Percentiles rank a stretch among this genome's conserved stretches.
Evolutionary conservation across 169 alveolate genomes (phyloP).

Genomic region (Eimeria sp.): DNA sequence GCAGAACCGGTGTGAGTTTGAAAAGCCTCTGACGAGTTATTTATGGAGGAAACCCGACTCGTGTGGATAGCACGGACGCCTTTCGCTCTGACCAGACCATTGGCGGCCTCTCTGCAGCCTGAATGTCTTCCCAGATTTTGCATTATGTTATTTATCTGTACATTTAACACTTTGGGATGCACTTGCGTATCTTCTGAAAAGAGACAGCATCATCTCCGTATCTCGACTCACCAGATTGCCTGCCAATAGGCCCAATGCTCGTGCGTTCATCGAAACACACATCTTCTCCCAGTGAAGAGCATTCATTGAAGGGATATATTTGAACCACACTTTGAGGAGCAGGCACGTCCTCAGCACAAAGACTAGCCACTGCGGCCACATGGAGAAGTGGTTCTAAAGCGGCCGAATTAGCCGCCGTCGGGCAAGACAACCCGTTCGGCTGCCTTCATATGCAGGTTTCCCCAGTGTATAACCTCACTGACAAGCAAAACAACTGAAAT

Average conservation of each 20-base stretch:
- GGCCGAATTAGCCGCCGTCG: background rate
- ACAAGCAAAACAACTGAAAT: too few species aligned
- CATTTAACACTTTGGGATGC: background rate
- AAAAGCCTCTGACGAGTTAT: background rate
- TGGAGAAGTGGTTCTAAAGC: too few species aligned
- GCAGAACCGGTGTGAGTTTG: background rate
- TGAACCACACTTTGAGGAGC: background rate
- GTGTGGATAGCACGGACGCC: background rate
- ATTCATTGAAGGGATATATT: background rate
- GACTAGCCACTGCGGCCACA: background rate
- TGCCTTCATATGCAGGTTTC: background rate
- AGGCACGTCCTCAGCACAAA: background rate
- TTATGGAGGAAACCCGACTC: background rate
- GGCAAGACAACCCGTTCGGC: background rate
- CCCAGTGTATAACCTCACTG: background rate
- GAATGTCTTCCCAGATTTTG: background rate
- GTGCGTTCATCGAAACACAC: background rate
- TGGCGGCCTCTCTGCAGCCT: background rate
- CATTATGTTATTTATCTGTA: background rate
- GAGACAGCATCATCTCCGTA: background rate
- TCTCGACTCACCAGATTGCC: background rate
- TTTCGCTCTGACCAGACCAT: slow-evolving; percentile 4
- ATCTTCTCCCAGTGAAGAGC: background rate
- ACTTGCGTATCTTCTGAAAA: background rate
- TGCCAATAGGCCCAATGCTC: background rate